phyloP scores from a whole-genome alignment of 495 filamentous ascomycete species.

The Aspergillus bridgeri region DNA sequence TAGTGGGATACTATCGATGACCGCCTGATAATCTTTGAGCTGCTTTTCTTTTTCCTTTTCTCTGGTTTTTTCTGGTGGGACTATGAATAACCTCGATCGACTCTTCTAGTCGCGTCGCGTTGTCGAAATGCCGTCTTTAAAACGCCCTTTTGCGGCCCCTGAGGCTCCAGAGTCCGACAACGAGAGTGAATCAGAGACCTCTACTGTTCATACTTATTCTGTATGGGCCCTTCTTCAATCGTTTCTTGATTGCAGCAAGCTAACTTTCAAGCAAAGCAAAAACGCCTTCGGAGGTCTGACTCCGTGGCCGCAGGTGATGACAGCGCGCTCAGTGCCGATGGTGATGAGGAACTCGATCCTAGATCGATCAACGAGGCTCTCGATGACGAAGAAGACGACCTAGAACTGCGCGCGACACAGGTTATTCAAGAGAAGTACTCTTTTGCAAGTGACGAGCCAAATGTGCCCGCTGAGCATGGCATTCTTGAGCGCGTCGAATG shows the following conservation, averaged over 20 bases:
- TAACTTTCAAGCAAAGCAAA: slow-evolving; percentile 29
- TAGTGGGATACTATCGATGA: neutral
- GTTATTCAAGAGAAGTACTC: slow-evolving; percentile 57
- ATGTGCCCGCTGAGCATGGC: slow-evolving; percentile 74
- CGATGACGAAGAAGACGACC: slow-evolving; percentile 43
- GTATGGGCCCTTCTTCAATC: slow-evolving; percentile 5
- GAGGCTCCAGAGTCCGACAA: slow-evolving; percentile 50
- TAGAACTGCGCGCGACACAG: slow-evolving; percentile 69
- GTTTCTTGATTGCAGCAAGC: neutral
- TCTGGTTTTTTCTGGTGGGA: slow-evolving; percentile 12
- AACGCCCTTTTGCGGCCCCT: slow-evolving; percentile 42
- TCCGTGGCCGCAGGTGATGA: slow-evolving; percentile 24
- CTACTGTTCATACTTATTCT: slow-evolving; percentile 37
- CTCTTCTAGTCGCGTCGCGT: slow-evolving; percentile 6
- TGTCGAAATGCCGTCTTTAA: slow-evolving; percentile 39
- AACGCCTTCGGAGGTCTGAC: slow-evolving; percentile 34
- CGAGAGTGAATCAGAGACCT: slow-evolving; percentile 43
- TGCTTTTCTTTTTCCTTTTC: slow-evolving; percentile 8
- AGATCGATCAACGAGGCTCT: slow-evolving; percentile 38
- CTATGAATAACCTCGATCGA: neutral
- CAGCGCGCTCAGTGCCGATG: slow-evolving; percentile 25
- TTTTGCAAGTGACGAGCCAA: slow-evolving; percentile 54
- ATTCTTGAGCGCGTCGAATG: slow-evolving; percentile 81
- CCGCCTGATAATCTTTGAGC: neutral
- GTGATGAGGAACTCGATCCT: slow-evolving; percentile 14